Evolutionary conservation across 2,329 filamentous ascomycete genomes (phyloP).

Genomic region (Dothistroma septosporum): DNA sequence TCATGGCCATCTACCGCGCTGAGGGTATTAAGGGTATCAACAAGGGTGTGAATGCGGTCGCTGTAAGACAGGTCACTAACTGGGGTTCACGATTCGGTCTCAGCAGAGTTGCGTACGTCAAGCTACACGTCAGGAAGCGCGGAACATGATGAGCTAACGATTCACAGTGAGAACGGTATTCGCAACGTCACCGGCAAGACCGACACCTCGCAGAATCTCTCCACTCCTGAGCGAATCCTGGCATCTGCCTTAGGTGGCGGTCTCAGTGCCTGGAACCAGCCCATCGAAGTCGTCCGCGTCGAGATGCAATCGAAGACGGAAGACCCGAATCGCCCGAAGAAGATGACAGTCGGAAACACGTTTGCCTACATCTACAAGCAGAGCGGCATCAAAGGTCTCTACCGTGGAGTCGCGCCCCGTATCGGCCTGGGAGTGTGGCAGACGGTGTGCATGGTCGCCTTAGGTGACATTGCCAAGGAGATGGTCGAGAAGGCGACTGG

Average conservation of each 20-base stretch:
- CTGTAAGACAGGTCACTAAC: constrained; percentile 98
- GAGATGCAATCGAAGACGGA: constrained; percentile 99
- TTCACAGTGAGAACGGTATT: constrained; percentile 68
- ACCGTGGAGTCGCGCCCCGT: constrained; percentile 90
- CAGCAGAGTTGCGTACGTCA: constrained; percentile 65
- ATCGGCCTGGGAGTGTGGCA: constrained; percentile 97
- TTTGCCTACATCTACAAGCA: constrained; percentile 80
- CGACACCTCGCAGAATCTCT: constrained; percentile 67
- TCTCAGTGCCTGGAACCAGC: constrained; percentile 97
- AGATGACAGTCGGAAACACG: constrained; percentile 89
- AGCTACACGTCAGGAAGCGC: not conserved
- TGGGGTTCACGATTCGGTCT: constrained; percentile 97
- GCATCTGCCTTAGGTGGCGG: constrained; percentile 87
- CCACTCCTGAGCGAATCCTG: constrained; percentile 78
- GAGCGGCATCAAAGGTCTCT: constrained; percentile 87
- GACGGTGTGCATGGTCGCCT: constrained; percentile 98
- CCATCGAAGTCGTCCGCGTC: constrained; percentile 98
- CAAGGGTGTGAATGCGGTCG: constrained; percentile 96
- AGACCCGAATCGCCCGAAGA: constrained; percentile 97
- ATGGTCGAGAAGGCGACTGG: constrained; percentile 62
- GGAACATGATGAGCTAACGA: constrained; percentile 8
- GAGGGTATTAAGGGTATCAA: constrained; percentile 97
- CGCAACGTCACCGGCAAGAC: constrained; percentile 73
- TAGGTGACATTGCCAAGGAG: constrained; percentile 78
- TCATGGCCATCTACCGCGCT: constrained; percentile 92